Base-by-base conservation (phyloP, 345 rosid genomes). In the Camelina laxa region DNA sequence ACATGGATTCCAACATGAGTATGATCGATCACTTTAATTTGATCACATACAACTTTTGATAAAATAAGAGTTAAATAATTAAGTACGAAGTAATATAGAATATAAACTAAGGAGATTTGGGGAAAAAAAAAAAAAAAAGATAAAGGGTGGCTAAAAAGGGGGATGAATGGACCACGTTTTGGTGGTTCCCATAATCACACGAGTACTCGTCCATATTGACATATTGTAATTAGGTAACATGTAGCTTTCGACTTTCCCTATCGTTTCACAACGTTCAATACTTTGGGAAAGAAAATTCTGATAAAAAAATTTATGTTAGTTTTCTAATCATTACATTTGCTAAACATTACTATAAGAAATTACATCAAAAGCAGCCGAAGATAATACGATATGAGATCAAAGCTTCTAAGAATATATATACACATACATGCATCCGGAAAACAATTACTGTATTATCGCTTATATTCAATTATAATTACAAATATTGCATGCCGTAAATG, bases 131-230 rank as follows among this genome's bases (percentile, higher is more conserved):
- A 5, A 8, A 27, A 57, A 75, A 61, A 41, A 53, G 69, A 75
- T 50, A 68, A 75, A 75, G 67, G 74, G 47, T 68, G 63, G 63
- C 64, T 62, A 61, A 69, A 67, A 31, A 44, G 60, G 70, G 57
- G 64, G 15, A 76, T 63, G 66, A 60, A 69, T 76, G 80, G 75
- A 70, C 80, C 80, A 70, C 54, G 71, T 76, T 70, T 76, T 69
- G 71, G 71, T 76, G 75, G 71, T 76, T 70, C 70, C 80, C 66
- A 76, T 76, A 63, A 76, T 64, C 80, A 76, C 75, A 76, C 80
- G 80, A 47, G 66, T 76, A 62, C 62, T 60, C 69, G 14, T 63
- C 27, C 53, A 76, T 63, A 24, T 62, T 54, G 66, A 22, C 24
- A 22, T 22, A 27, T 27, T 56, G 36, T 33, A 22, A 76, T 76